Conservation (phyloP, 2,329 filamentous ascomycete genomes). For the Botryotinia convoluta region DNA sequence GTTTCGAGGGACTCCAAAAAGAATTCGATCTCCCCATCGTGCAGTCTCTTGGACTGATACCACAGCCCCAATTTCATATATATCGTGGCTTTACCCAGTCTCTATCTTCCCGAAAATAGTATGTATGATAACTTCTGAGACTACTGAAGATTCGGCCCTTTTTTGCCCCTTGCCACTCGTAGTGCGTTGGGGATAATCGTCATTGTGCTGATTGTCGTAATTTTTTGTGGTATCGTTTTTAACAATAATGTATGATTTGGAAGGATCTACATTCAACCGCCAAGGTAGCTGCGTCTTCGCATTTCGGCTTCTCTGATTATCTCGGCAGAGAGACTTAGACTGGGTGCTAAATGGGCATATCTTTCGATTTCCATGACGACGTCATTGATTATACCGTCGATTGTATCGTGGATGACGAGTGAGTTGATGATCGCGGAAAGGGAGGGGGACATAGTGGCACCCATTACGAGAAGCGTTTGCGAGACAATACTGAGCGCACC, state of each 20-base stretch:
- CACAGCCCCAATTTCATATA: not conserved
- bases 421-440: conserved; percentile 62
- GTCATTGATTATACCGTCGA: conserved; percentile 75
- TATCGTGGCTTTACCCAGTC: conserved; percentile 2
- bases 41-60: not conserved
- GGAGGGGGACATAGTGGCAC: conserved; percentile 74
- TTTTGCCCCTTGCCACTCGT: not conserved
- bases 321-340: conserved; percentile 71
- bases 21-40: not conserved
- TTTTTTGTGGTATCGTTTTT: not conserved
- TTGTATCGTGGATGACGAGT: conserved; percentile 56
- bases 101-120: not conserved
- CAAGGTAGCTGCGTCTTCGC: conserved; percentile 61
- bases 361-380: conserved; percentile 74
- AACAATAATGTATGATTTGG: not conserved
- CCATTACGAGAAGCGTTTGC: conserved; percentile 79
- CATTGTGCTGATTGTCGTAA: not conserved
- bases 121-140: not conserved
- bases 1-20: not conserved
- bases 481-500: conserved; percentile 80
- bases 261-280: conserved; percentile 33
- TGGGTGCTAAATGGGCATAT: conserved; percentile 73
- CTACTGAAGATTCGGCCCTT: conserved; percentile 2
- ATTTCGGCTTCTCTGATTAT: conserved; percentile 78
- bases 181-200: not conserved